Evolutionary conservation across 306 rosid genomes (phyloP).

Genomic region (Casuarina equisetifolia): DNA sequence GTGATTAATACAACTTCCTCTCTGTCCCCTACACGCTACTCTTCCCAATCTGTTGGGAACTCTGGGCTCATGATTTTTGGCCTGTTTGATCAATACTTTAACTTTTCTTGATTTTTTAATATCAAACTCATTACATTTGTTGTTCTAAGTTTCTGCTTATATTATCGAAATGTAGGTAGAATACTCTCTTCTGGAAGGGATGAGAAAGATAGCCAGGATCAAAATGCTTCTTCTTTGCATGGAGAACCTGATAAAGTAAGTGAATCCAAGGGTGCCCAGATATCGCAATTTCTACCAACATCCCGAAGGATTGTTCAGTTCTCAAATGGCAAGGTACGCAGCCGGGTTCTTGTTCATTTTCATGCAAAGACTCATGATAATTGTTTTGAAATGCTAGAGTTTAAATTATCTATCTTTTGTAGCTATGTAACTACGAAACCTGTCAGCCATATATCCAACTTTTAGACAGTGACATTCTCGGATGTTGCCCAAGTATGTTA

Average conservation of each 20-base stretch:
- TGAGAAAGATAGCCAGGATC: slow-evolving; percentile 35
- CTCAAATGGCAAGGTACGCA: slow-evolving; percentile 86
- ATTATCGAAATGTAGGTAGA: slow-evolving; percentile 63
- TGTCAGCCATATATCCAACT: neutral
- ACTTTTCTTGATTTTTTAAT: slow-evolving; percentile 10
- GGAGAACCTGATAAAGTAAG: slow-evolving; percentile 46
- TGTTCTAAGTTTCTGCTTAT: slow-evolving; percentile 9
- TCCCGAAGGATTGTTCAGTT: slow-evolving; percentile 94
- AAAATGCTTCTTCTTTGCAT: slow-evolving; percentile 37
- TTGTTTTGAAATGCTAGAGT: neutral
- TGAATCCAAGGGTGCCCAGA: slow-evolving; percentile 46
- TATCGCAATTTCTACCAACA: slow-evolving; percentile 89
- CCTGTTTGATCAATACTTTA: slow-evolving; percentile 10
- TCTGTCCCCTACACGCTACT: neutral
- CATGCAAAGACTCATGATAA: slow-evolving; percentile 2
- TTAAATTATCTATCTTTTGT: neutral
- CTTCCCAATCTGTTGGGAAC: neutral
- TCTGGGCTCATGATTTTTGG: neutral
- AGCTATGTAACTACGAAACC: neutral
- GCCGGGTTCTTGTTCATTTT: neutral
- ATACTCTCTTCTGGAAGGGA: slow-evolving; percentile 63
- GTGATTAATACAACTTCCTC: neutral
- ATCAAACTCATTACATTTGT: slow-evolving; percentile 20
- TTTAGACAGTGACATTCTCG: neutral
- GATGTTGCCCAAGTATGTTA: neutral